Evolutionary conservation across 441 rosid species (phyloP).

Genomic region (Euphorbia schlechtendalii): DNA sequence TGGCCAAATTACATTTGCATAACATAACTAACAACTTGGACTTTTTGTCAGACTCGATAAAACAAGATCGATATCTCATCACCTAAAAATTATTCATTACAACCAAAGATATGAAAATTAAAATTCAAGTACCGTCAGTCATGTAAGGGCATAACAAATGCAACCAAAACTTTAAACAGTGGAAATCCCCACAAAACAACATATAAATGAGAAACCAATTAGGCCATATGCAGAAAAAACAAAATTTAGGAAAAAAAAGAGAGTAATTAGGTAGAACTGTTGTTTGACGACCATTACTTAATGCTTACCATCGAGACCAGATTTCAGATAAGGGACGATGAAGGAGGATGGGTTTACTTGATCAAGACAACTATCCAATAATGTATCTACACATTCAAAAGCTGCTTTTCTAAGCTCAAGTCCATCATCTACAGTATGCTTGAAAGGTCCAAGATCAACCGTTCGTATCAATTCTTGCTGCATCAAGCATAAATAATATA

Average conservation of each 20-base stretch:
- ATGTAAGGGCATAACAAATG: too few species aligned
- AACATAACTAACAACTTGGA: not conserved
- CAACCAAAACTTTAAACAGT: too few species aligned
- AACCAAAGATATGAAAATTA: too few species aligned
- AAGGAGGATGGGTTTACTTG: constrained; percentile 96
- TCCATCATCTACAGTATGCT: constrained; percentile 96
- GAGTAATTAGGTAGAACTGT: too few species aligned
- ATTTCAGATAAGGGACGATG: constrained; percentile 88
- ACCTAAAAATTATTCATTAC: too few species aligned
- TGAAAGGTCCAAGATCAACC: constrained; percentile 99
- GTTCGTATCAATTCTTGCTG: constrained; percentile 96
- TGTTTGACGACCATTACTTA: not conserved
- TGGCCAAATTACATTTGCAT: not conserved
- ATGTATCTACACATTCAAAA: constrained; percentile 92
- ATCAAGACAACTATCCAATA: constrained; percentile 91
- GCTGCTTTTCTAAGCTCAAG: constrained; percentile 98
- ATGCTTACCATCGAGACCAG: constrained; percentile 80
- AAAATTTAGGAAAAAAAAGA: too few species aligned
- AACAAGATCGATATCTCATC: not conserved
- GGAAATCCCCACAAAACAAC: too few species aligned
- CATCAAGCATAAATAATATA: constrained; percentile 19
- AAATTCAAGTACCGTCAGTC: too few species aligned
- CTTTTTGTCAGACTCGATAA: not conserved
- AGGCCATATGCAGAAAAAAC: too few species aligned
- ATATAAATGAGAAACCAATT: too few species aligned